Evolutionary conservation across 805 yeast species (phyloP).

Genomic region (Metschnikowia shivogae): DNA sequence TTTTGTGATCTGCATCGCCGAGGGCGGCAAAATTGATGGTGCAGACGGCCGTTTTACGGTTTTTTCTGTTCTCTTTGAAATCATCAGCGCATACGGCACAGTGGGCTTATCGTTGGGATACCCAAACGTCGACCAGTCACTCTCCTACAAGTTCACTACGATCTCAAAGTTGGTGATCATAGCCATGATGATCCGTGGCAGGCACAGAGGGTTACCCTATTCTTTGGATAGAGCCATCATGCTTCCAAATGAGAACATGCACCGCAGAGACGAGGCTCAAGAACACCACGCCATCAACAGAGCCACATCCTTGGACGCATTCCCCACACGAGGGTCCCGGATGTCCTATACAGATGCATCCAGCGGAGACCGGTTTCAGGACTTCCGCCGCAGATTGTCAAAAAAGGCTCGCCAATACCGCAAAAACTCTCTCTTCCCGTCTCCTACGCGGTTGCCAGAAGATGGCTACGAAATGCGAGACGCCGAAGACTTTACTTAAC

Average conservation of each 20-base stretch:
- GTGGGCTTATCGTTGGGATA: conserved; percentile 91
- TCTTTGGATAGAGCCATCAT: conserved; percentile 90
- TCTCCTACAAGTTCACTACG: conserved; percentile 65
- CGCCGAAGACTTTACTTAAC: not conserved
- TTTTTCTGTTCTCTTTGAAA: conserved; percentile 77
- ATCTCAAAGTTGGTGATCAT: conserved; percentile 80
- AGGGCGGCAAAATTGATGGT: conserved; percentile 55
- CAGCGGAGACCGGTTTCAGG: conserved; percentile 9
- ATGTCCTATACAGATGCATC: conserved; percentile 9
- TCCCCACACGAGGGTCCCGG: conserved; percentile 9
- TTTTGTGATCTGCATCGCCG: conserved; percentile 83
- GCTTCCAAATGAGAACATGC: conserved; percentile 67
- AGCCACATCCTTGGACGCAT: conserved; percentile 12
- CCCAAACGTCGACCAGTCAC: conserved; percentile 61
- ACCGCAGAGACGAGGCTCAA: conserved; percentile 56
- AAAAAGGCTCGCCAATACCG: conserved; percentile 14
- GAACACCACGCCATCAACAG: conserved; percentile 45
- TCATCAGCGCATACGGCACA: conserved; percentile 93
- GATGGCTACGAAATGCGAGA: conserved; percentile 10
- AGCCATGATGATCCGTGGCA: conserved; percentile 89
- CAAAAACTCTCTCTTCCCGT: conserved; percentile 16
- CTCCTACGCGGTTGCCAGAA: conserved; percentile 17
- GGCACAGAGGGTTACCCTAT: conserved; percentile 95
- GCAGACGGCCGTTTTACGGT: conserved; percentile 51
- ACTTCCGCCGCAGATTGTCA: conserved; percentile 10